Conservation (phyloP, 495 filamentous ascomycete genomes). For the Penicillium parvum region DNA sequence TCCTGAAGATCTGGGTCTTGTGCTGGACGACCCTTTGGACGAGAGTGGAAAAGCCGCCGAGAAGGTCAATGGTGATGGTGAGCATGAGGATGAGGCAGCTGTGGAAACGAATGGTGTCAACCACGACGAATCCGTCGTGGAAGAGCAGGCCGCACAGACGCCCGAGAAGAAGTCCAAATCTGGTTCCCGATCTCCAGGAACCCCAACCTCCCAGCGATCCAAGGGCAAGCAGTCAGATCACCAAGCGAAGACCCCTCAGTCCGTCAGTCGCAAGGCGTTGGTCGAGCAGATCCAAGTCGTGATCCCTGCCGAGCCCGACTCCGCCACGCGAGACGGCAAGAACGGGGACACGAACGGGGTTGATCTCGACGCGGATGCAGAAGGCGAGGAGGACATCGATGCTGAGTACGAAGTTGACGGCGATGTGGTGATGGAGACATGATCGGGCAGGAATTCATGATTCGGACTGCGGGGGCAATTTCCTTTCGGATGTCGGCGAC, state of each 20-base stretch:
- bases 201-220: slow-evolving; percentile 17
- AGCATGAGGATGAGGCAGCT: not conserved
- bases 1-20: slow-evolving; percentile 11
- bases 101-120: slow-evolving; percentile 26
- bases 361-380: slow-evolving; percentile 22
- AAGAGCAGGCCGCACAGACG: slow-evolving; percentile 15
- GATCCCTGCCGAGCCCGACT: slow-evolving; percentile 26
- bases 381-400: slow-evolving; percentile 31
- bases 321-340: slow-evolving; percentile 11
- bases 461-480: too few relatives aligned
- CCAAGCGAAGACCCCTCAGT: slow-evolving; percentile 23
- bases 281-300: slow-evolving; percentile 40
- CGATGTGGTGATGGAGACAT: slow-evolving; percentile 38
- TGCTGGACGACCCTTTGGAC: slow-evolving; percentile 1
- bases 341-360: slow-evolving; percentile 19
- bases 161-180: slow-evolving; percentile 15
- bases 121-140: slow-evolving; percentile 11
- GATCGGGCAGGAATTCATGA: slow-evolving; percentile 12
- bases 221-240: slow-evolving; percentile 17
- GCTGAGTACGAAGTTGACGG: slow-evolving; percentile 34
- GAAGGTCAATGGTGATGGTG: slow-evolving; percentile 6
- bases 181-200: slow-evolving; percentile 15
- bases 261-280: slow-evolving; percentile 34
- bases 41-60: not conserved
- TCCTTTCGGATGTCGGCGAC: slow-evolving; percentile 4